Conservation (phyloP, 2,329 filamentous ascomycete genomes). For the Davidsoniella eucalypti region DNA sequence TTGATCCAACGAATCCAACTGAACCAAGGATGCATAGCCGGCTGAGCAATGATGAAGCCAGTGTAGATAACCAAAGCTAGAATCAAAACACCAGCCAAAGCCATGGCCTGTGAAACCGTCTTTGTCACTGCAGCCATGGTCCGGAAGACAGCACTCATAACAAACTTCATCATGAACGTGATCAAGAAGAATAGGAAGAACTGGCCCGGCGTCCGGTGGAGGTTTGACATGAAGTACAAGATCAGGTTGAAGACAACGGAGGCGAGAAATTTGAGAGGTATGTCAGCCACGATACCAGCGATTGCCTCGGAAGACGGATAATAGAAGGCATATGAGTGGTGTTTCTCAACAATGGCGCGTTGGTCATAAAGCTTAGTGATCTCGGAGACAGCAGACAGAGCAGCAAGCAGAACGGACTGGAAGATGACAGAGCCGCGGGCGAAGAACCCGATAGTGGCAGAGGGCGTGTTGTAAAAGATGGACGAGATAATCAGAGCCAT, state of each 20-base stretch:
- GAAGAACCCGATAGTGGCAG: conserved; percentile 35
- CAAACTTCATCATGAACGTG: conserved; percentile 48
- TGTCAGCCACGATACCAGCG: conserved; percentile 35
- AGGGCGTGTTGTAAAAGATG: conserved; percentile 37
- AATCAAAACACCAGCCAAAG: conserved; percentile 35
- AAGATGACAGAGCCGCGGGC: conserved; percentile 41
- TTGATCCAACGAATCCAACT: conserved; percentile 63
- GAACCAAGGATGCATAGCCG: conserved; percentile 55
- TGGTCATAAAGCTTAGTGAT: conserved; percentile 29
- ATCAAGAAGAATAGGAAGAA: conserved; percentile 69
- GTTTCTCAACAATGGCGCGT: conserved; percentile 32
- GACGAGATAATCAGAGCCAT: conserved; percentile 45
- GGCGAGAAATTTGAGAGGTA: conserved; percentile 40
- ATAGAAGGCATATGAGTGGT: conserved; percentile 32
- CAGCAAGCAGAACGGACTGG: conserved; percentile 43
- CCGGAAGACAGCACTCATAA: conserved; percentile 63
- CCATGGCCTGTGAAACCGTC: conserved; percentile 43
- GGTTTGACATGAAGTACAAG: conserved; percentile 39
- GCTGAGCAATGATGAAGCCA: conserved; percentile 34
- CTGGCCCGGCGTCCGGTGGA: conserved; percentile 40
- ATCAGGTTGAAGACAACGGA: conserved; percentile 36
- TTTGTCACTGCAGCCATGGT: conserved; percentile 55
- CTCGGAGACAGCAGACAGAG: conserved; percentile 39
- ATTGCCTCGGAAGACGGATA: conserved; percentile 36
- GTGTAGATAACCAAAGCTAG: conserved; percentile 44